Evolutionary conservation across 768 basidiomycete genomes (phyloP).

Genomic region (Tremella fuciformis): DNA sequence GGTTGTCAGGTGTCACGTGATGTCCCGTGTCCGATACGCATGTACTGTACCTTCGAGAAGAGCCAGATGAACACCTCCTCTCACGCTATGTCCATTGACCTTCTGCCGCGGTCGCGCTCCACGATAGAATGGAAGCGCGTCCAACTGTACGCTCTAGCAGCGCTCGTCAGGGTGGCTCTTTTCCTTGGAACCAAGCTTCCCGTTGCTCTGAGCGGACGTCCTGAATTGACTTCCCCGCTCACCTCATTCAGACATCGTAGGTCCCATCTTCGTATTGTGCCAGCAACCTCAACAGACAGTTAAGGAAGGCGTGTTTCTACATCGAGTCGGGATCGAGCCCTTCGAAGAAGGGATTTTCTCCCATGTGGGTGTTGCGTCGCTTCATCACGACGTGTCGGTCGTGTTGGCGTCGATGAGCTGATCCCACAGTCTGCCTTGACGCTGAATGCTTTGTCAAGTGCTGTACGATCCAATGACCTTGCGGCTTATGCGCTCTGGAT

Average conservation of each 20-base stretch:
- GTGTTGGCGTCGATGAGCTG: conserved; percentile 58
- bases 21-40: too few species aligned
- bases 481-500: background rate
- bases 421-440: too few species aligned
- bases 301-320: conserved; percentile 82
- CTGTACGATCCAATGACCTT: background rate
- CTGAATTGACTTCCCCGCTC: conserved; percentile 74
- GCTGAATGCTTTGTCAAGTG: background rate
- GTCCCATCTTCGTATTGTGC: conserved; percentile 39
- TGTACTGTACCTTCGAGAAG: background rate
- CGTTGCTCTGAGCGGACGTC: conserved; percentile 61
- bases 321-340: conserved; percentile 72
- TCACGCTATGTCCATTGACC: too few species aligned
- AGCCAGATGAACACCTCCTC: too few species aligned
- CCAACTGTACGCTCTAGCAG: conserved; percentile 1
- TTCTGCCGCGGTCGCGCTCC: too few species aligned
- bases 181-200: conserved; percentile 16
- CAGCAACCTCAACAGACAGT: conserved; percentile 57
- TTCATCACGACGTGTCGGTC: background rate
- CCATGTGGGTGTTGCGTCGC: conserved; percentile 73
- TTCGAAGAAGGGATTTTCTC: conserved; percentile 82
- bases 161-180: conserved; percentile 16
- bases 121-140: too few species aligned
- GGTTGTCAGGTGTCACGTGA: too few species aligned
- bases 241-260: conserved; percentile 74